A percentile compares a stretch with the other conserved stretches of the same genome.
Conservation (phyloP, 2,329 filamentous ascomycete genomes). For the Penicillium sp. region DNA sequence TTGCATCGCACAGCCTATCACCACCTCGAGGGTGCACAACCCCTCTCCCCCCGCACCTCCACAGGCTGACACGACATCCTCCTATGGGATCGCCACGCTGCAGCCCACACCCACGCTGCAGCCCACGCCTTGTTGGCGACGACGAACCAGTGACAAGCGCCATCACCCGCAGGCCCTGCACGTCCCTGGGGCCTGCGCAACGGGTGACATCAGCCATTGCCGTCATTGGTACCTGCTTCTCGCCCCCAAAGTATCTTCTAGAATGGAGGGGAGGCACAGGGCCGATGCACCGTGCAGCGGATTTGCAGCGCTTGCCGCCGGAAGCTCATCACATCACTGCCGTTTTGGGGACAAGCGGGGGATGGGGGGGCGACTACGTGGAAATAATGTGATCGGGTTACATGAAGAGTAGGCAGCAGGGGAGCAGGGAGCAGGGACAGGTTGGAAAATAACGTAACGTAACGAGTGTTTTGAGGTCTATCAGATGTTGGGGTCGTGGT, state of each 20-base stretch:
- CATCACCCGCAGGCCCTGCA: conserved; percentile 20
- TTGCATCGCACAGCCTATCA: conserved; percentile 6
- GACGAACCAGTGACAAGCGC: conserved; percentile 10
- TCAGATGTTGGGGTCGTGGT: conserved; percentile 20
- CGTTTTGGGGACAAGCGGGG: background rate
- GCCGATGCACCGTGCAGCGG: conserved; percentile 3
- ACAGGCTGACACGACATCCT: background rate
- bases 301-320: conserved; percentile 4
- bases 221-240: conserved; percentile 22
- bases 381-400: conserved; percentile 4
- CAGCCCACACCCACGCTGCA: background rate
- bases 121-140: background rate
- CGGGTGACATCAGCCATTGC: conserved; percentile 17
- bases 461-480: conserved; percentile 11
- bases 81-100: conserved; percentile 7
- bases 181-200: conserved; percentile 1
- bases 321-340: conserved; percentile 10
- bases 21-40: conserved; percentile 3
- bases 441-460: conserved; percentile 13
- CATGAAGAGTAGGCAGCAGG: background rate
- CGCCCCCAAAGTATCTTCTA: conserved; percentile 6
- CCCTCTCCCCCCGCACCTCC: conserved; percentile 3
- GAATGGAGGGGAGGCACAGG: background rate
- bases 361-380: conserved; percentile 8
- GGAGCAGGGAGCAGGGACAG: conserved; percentile 11